Percentiles rank a stretch among this genome's conserved stretches.
Evolutionary conservation across 306 rosid species (phyloP).

Genomic region (Arachis stenosperma): DNA sequence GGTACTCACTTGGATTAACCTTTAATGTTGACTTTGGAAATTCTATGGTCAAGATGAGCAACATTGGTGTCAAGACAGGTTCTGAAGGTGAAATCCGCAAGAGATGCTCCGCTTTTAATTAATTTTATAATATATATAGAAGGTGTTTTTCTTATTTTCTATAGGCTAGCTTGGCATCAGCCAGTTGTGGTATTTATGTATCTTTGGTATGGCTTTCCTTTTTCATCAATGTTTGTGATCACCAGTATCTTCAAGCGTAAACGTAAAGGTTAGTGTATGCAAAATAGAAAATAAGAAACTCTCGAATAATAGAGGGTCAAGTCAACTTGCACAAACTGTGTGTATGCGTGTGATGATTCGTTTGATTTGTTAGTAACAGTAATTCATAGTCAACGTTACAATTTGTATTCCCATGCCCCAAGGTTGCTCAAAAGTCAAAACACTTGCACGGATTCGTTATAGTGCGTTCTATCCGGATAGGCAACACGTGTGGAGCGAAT

Average conservation of each 20-base stretch:
- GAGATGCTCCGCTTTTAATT: constrained; percentile 40
- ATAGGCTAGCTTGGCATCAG: neutral
- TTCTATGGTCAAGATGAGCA: constrained; percentile 56
- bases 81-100: constrained; percentile 51
- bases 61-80: constrained; percentile 45
- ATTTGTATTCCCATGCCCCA: neutral
- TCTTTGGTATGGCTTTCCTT: neutral
- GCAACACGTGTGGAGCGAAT: neutral
- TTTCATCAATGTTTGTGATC: neutral
- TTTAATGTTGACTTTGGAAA: constrained; percentile 49
- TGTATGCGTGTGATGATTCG: neutral
- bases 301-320: neutral
- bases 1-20: constrained; percentile 26
- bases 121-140: too few species aligned
- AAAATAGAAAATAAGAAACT: neutral
- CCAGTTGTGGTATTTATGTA: neutral
- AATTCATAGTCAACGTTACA: neutral
- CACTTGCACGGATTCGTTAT: neutral
- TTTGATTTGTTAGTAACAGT: neutral
- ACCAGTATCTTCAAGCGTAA: neutral
- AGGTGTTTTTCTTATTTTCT: neutral
- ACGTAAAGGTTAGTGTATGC: neutral
- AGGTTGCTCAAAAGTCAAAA: neutral
- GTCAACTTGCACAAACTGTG: neutral
- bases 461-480: neutral